Conservation (phyloP, 176 grass and related monocot genomes). For the Triticum dicoccoides region DNA sequence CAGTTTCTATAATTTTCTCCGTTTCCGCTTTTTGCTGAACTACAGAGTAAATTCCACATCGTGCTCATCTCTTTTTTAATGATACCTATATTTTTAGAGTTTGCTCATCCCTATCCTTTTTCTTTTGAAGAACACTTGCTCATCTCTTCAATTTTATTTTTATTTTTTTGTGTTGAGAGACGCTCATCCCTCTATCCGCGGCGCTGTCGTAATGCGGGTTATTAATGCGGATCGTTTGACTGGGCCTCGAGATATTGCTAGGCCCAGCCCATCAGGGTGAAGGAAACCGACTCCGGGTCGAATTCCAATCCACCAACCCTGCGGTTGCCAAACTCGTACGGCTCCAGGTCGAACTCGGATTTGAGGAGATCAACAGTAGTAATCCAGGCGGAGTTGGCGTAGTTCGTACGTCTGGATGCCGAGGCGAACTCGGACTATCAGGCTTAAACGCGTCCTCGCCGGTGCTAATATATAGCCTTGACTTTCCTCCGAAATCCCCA, state of each 20-base stretch:
- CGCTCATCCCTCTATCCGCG: no score
- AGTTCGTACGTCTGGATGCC: slow-evolving; percentile 9
- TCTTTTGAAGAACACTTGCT: neutral
- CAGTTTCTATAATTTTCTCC: neutral
- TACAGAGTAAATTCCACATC: neutral
- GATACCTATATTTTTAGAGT: neutral
- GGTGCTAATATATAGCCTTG: neutral
- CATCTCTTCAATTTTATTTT: neutral
- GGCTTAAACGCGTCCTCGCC: slow-evolving; percentile 9
- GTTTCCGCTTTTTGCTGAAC: neutral
- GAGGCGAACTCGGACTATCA: neutral
- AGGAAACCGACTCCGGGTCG: neutral
- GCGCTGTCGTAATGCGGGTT: no score
- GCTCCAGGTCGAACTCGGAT: neutral
- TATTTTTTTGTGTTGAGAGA: no score
- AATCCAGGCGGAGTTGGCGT: slow-evolving; percentile 4
- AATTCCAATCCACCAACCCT: neutral
- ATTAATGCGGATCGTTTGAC: no score
- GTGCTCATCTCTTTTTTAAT: neutral
- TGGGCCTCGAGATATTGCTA: neutral
- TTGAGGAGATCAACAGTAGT: neutral
- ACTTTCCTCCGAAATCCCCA: neutral
- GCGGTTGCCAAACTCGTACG: neutral
- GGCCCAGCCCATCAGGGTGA: neutral
- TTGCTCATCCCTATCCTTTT: neutral